Evolutionary conservation across 495 filamentous ascomycete genomes (phyloP), one percentile per base, ranked within the genome.

Genomic region (Pseudotulostoma volvatum): DNA sequence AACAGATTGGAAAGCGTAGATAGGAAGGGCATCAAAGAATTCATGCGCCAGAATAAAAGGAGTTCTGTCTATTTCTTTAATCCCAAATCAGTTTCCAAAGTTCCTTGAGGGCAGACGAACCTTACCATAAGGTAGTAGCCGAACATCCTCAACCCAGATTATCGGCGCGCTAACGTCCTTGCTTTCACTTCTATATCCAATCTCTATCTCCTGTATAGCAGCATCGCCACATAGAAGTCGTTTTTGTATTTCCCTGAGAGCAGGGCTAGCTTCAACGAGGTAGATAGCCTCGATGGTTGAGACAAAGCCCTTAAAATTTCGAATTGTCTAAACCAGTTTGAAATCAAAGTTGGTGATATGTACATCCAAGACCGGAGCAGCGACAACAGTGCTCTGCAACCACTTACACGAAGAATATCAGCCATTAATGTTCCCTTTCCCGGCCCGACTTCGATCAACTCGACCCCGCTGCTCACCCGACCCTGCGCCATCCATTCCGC

Each of bases 11-110:
- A 97, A 97, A 42, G 84, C 81, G 58, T 97, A 85, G 50, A 97
- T 93, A 28, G 90, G 90, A 4, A 96, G 79, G n/a, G 90, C 90
- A 50, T 97, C 90, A 58, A 97, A 96, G 66, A 97, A 95, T 54
- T 97, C 90, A 54, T 97, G 90, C 8, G 88, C 90, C 25, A 95
- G 71, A 36, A 96, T 90, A 58, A 94, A 90, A 1, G 90, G 87
- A 11, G 76, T 82, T 47, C 83, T 85, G 44, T 63, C 42, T 16
- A 20, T n/a, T 7, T 14, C 16, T 39, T 7, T 39, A 36, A 18
- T 39, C 25, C 9, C 33, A 11, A 16, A 43, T n/a, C 31, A 25
- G 17, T 9, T 38, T 39, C 11, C 33, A 17, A 20, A 32, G 40
- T 39, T 40, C 16, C 18, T 33, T 3, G 42, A 15, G 28, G 0